Conservation (phyloP, 2,329 filamentous ascomycete genomes). For the Aurifilum marmelostoma region DNA sequence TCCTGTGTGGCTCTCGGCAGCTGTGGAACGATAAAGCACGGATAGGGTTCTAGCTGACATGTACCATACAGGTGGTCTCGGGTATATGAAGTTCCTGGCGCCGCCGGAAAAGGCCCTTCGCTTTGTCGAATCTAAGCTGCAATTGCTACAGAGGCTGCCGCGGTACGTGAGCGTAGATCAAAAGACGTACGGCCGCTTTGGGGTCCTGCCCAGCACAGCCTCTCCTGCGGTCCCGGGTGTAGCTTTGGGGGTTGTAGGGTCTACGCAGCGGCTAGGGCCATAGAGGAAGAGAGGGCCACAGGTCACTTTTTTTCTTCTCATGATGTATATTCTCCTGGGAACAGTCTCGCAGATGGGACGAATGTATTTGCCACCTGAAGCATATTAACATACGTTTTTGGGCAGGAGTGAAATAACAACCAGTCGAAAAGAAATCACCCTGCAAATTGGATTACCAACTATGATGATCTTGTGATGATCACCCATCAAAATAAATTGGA, state of each 20-base stretch:
- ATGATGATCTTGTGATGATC: neutral
- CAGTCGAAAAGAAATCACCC: neutral
- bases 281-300: slow-evolving; percentile 39
- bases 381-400: slow-evolving; percentile 9
- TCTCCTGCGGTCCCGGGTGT: slow-evolving; percentile 57
- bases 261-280: slow-evolving; percentile 70
- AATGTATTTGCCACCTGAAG: neutral
- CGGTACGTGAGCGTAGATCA: slow-evolving; percentile 95
- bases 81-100: slow-evolving; percentile 85
- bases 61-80: slow-evolving; percentile 68
- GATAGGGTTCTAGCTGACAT: slow-evolving; percentile 30
- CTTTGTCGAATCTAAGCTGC: slow-evolving; percentile 87
- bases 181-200: slow-evolving; percentile 92
- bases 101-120: slow-evolving; percentile 86
- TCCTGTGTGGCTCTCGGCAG: neutral
- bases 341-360: neutral
- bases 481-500: neutral
- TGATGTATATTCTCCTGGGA: neutral
- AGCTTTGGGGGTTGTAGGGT: slow-evolving; percentile 65
- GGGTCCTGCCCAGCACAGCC: slow-evolving; percentile 66
- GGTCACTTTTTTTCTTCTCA: neutral
- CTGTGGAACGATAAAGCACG: neutral
- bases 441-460: neutral
- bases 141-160: slow-evolving; percentile 79
- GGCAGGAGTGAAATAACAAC: neutral